Base-by-base conservation (phyloP, 2,329 filamentous ascomycete species). In the Iodosphaeria phyllophila region DNA sequence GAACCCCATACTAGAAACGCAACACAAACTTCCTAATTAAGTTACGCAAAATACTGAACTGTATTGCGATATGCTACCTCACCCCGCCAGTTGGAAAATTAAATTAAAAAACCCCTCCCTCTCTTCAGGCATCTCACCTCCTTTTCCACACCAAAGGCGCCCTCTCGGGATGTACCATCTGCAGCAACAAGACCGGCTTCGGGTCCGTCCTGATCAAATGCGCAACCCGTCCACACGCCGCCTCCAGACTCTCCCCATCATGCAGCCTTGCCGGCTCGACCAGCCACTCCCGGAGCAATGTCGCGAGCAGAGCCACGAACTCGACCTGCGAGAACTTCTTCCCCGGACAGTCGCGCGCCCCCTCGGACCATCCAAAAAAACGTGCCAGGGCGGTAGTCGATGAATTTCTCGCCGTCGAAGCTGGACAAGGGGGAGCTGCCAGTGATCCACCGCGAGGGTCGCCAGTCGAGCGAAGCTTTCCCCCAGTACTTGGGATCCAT, bases 261-360 rank as follows among this genome's bases (percentile, higher is more conserved):
- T 25, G 11, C 4, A 7, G 8, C 8, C 16, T 7, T 9, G 28
- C 31, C 4, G 30, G 35, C 8, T 34, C 30, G 10, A 37, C 33
- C 8, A 30, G 28, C 30, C 27, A 32, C 6, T 32, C 20, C 5
- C 13, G 23, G 18, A 37, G 34, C 4, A 35, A 22, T n/a, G 15
- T 16, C 17, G 32, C 35, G 22, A 37, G 28, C 5, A 31, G 30
- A 2, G 33, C 30, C 10, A 43, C 45, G 18, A 42, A 40, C 32
- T 47, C 43, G 24, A 50, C 41, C 23, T 47, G 38, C 2, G 43
- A 39, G 29, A 50, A 47, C 24, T 45, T 47, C 13, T 26, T 34
- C 0, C 42, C 46, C 0, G 41, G 37, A 12, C 44, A 47, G 25
- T 40, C 36, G 6, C 37, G 39, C 12, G 30, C 19, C 8, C 44